Base-by-base conservation (phyloP, 495 filamentous ascomycete genomes). In the Zalerion maritima region DNA sequence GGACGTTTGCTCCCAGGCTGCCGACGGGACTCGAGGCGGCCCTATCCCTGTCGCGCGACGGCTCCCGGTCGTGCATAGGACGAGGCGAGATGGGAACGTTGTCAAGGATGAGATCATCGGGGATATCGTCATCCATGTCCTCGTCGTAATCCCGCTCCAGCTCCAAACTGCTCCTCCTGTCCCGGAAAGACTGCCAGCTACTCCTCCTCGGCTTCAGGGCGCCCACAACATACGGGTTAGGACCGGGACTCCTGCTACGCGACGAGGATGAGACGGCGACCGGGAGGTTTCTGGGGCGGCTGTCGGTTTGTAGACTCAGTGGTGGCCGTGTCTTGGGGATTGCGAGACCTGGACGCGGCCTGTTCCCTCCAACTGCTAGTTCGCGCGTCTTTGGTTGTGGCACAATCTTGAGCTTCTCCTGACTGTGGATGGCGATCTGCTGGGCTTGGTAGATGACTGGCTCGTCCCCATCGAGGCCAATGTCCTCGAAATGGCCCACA, bases 81-180 rank as follows among this genome's bases (percentile, higher is more conserved):
- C 84, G 70, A 6, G 89, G 89, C 6, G 85, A 93, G n/a, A 97
- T 71, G 0, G 89, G 89, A 5, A 97, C 81, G 43, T 96, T 96
- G 63, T 83, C 84, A 13, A 97, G 61, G 41, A 87, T 74, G 10
- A 83, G 76, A 41, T 91, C 89, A 31, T 91, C 83, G 4, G 89
- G 89, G 14, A 97, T 70, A 30, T 96, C 85, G 34, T 69, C 67
- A 35, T 94, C 89, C 7, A 73, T 75, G 34, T 92, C 81, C 16
- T 58, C 57, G 49, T 86, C 68, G 37, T 78, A 93, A 47, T 96
- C 87, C 22, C 74, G 69, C 47, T 94, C 91, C 19, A 87, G 46
- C 31, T 94, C 78, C 34, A 80, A 66, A 3, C 72, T 54, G 3
- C 80, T 69, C 54, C 94, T 96, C 29, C 79, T 63, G 24, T 71